Evolutionary conservation across 228 moss, liverwort and hornwort genomes (phyloP).

Genomic region (Sphagnum fallax): DNA sequence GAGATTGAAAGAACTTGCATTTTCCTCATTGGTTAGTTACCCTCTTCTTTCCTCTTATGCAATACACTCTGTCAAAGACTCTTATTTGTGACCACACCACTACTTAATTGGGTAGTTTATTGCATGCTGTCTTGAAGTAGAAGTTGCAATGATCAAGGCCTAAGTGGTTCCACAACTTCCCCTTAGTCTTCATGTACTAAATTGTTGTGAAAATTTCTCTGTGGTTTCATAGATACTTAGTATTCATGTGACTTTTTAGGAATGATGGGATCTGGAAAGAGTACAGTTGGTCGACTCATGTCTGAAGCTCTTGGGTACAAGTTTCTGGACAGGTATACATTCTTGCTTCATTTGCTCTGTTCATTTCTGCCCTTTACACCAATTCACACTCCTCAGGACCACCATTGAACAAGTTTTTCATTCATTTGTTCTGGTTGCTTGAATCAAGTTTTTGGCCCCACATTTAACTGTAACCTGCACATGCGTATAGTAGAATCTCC

Average conservation of each 20-base stretch:
- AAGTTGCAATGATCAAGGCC: neutral
- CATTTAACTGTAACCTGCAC: too few relatives aligned
- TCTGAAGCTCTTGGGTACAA: slow-evolving; percentile 72
- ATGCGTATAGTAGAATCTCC: too few relatives aligned
- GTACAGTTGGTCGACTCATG: slow-evolving; percentile 54
- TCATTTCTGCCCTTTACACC: too few relatives aligned
- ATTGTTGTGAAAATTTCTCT: neutral
- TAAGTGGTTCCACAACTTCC: neutral
- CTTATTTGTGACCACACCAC: too few relatives aligned
- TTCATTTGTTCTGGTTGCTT: too few relatives aligned
- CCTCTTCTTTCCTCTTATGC: neutral
- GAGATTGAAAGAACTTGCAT: slow-evolving; percentile 77
- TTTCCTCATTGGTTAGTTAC: slow-evolving; percentile 72
- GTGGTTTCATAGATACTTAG: too few relatives aligned
- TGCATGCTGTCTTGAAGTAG: too few relatives aligned
- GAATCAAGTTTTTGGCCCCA: too few relatives aligned
- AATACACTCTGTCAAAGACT: too few relatives aligned
- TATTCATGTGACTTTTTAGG: slow-evolving; percentile 20
- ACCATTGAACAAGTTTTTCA: too few relatives aligned
- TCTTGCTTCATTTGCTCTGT: neutral
- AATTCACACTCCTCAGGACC: too few relatives aligned
- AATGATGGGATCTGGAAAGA: slow-evolving; percentile 70
- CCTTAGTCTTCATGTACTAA: neutral
- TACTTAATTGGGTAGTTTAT: too few relatives aligned
- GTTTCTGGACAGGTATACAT: slow-evolving; percentile 77